phyloP scores from a whole-genome alignment of 1,284 basidiomycete species.

The Abortiporus biennis region DNA sequence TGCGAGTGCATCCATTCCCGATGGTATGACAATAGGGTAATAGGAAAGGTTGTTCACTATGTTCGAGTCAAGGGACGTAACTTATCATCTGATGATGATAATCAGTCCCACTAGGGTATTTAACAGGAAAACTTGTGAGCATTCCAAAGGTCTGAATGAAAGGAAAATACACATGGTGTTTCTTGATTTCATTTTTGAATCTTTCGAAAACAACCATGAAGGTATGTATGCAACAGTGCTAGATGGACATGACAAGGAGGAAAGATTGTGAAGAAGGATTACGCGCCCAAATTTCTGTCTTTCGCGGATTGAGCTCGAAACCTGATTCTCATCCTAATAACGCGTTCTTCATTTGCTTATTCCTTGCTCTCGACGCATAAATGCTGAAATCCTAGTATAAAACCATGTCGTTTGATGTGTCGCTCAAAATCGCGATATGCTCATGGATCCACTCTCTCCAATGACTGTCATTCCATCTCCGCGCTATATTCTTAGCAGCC shows the following conservation, averaged over 20 bases:
- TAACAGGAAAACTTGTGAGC: background rate
- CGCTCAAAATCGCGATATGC: no score
- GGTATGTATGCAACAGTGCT: no score
- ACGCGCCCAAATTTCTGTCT: no score
- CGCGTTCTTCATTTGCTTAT: background rate
- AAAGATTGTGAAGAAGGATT: no score
- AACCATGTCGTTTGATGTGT: no score
- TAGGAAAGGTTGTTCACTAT: background rate
- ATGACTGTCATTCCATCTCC: no score
- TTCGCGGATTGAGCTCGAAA: background rate
- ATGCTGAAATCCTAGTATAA: no score
- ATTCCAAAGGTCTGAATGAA: background rate
- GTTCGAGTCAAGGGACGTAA: background rate
- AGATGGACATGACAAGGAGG: no score
- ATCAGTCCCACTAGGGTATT: background rate
- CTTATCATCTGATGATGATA: background rate
- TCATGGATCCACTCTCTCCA: no score
- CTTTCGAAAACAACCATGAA: no score
- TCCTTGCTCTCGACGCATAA: background rate
- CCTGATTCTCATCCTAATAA: background rate
- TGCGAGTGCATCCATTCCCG: slow-evolving; percentile 37
- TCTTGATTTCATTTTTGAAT: background rate
- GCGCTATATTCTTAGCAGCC: no score
- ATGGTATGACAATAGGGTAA: background rate
- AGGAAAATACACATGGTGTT: background rate